Conservation (phyloP, 371 early-diverging fungal species). For the Apophysomyces ossiformis region DNA sequence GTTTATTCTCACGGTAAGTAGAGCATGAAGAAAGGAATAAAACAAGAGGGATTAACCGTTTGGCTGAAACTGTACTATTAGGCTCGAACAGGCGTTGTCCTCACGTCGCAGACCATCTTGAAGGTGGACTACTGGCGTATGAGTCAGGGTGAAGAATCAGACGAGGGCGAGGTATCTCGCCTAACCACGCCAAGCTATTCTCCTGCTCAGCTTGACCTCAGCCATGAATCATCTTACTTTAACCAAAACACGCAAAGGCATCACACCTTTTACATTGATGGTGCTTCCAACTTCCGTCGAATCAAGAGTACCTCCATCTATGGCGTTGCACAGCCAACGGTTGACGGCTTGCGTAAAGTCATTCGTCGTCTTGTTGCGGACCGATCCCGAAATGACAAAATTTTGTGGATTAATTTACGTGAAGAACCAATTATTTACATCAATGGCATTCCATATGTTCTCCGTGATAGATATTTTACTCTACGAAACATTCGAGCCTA, state of each 20-base stretch:
- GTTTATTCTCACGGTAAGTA: slow-evolving; percentile 63
- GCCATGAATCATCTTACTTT: neutral
- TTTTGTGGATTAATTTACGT: slow-evolving; percentile 77
- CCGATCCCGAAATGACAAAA: slow-evolving; percentile 28
- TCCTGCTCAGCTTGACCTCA: neutral
- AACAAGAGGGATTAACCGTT: neutral
- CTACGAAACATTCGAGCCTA: slow-evolving; percentile 72
- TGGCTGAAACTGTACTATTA: slow-evolving; percentile 13
- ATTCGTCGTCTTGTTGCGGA: slow-evolving; percentile 38
- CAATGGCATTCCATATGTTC: slow-evolving; percentile 75
- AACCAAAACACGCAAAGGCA: slow-evolving; percentile 28
- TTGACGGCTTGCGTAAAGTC: slow-evolving; percentile 63
- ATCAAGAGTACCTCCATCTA: slow-evolving; percentile 52
- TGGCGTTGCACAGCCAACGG: slow-evolving; percentile 77
- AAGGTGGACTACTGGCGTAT: slow-evolving; percentile 74
- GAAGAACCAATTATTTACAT: slow-evolving; percentile 82
- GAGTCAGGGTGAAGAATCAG: slow-evolving; percentile 23
- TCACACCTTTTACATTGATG: slow-evolving; percentile 43
- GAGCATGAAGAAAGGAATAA: neutral
- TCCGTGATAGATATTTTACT: slow-evolving; percentile 69
- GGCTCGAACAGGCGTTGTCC: slow-evolving; percentile 68
- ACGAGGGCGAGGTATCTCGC: slow-evolving; percentile 9
- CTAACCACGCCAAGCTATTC: slow-evolving; percentile 9
- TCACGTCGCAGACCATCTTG: slow-evolving; percentile 71
- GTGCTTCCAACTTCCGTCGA: slow-evolving; percentile 54